Evolutionary conservation across 2,329 filamentous ascomycete genomes (phyloP), one percentile per base, ranked within the genome.

Genomic region (Arthroderma sp.): DNA sequence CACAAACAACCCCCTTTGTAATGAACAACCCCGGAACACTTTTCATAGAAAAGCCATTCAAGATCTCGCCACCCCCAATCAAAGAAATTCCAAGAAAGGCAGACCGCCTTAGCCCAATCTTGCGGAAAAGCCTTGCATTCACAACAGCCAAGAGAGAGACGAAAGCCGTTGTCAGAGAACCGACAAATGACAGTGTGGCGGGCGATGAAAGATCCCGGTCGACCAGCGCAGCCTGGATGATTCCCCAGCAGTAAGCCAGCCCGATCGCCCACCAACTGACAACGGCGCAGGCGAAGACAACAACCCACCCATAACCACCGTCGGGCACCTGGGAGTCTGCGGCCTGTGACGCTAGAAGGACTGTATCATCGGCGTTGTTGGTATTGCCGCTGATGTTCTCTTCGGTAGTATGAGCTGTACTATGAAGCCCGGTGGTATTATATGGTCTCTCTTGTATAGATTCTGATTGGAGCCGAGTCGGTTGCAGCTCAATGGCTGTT

Each of bases 211-310:
- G 58, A 27, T 57, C 55, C 6, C 69, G 59, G 31, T 70, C 59
- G 3, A 78, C 69, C 1, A 81, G 65, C 0, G 70, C 75, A 3
- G 67, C 66, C 57, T 81, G 77, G 15, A 22, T 22, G 15, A 22
- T 22, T 22, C 15, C 15, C 15, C 15, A 22, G 49, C 67, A 69
- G 53, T 77, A 77, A 5, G 67, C 67, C 0, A 68, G 73, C 42
- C 75, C 76, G 40, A 73, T 68, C 42, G 71, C 66, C 74, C 72
- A 77, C 63, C 74, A 80, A 1, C 70, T 66, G 7, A 77, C 53
- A 1, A 74, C 53, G 2, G 69, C 66, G 50, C 71, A 75, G 30
- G 63, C 65, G 3, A 58, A 59, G 27, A 80, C 70, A 5, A 79
- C 63, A 9, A 69, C 62, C 73, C 74, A 77, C 48, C 73, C 74